phyloP scores from a whole-genome alignment of 306 rosid species.

The Rosa rugosa region DNA sequence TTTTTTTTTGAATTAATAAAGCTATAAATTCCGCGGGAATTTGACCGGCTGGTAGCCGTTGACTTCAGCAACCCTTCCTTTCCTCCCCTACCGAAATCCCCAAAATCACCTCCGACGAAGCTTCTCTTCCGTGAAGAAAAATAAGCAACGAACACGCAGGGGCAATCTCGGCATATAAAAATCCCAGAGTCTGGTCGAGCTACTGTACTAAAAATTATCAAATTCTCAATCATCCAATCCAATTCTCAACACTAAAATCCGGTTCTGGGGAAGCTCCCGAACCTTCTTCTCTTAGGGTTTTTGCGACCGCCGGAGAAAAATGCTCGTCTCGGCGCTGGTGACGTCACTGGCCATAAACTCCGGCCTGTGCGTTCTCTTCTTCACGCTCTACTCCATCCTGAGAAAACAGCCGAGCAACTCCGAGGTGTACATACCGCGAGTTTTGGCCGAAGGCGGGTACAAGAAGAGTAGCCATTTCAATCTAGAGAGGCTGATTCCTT shows the following conservation, averaged over 20 bases:
- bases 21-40: background rate
- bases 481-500: slow-evolving; percentile 78
- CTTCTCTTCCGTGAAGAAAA: background rate
- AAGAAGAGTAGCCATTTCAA: slow-evolving; percentile 49
- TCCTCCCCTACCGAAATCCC: background rate
- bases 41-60: background rate
- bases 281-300: background rate
- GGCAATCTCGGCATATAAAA: slow-evolving; percentile 15
- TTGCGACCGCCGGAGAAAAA: slow-evolving; percentile 25
- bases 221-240: background rate
- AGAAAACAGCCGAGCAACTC: slow-evolving; percentile 76
- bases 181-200: background rate
- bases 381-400: slow-evolving; percentile 66
- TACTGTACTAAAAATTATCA: background rate
- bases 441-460: slow-evolving; percentile 66
- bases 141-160: background rate
- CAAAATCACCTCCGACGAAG: background rate
- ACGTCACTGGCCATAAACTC: slow-evolving; percentile 86
- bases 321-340: slow-evolving; percentile 83
- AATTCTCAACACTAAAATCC: background rate
- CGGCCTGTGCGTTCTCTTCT: slow-evolving; percentile 73
- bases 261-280: background rate
- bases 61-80: background rate
- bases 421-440: slow-evolving; percentile 67
- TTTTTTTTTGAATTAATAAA: no score